These are phyloP conservation scores for Bacterosira constricta DNA, from an alignment of 108 stramenopile genomes.

Conservation along the genomic window DNA sequence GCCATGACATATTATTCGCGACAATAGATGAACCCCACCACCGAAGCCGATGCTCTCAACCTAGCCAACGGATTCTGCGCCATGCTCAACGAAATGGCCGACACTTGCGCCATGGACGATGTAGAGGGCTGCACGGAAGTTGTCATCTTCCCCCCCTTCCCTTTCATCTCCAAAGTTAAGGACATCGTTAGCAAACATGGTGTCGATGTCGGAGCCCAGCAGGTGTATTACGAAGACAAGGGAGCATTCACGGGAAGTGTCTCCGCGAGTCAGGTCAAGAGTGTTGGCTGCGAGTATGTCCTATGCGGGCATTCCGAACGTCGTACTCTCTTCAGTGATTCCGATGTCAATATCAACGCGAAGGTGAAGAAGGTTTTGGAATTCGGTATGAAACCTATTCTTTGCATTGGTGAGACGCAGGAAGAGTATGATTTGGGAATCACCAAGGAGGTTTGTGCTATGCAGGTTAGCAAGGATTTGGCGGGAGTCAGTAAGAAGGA, in stretches of 20 bases:
- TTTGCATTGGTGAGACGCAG: slow-evolving; percentile 78
- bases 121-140: slow-evolving; percentile 61
- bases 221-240: slow-evolving; percentile 60
- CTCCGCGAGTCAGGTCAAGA: slow-evolving; percentile 70
- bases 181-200: slow-evolving; percentile 58
- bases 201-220: slow-evolving; percentile 80
- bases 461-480: slow-evolving; percentile 71
- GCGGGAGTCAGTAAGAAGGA: slow-evolving; percentile 59
- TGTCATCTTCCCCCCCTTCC: slow-evolving; percentile 80
- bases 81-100: slow-evolving; percentile 40
- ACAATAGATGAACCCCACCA: slow-evolving; percentile 64
- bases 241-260: slow-evolving; percentile 90
- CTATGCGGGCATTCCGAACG: slow-evolving; percentile 79
- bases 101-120: slow-evolving; percentile 46
- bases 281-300: slow-evolving; percentile 67
- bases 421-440: slow-evolving; percentile 62
- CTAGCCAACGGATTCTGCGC: slow-evolving; percentile 57
- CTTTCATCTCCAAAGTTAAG: slow-evolving; percentile 65
- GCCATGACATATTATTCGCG: not conserved
- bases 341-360: slow-evolving; percentile 56
- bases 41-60: slow-evolving; percentile 60
- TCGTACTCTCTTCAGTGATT: slow-evolving; percentile 60
- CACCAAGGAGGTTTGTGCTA: slow-evolving; percentile 50
- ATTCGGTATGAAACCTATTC: slow-evolving; percentile 62
- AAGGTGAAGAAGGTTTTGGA: slow-evolving; percentile 56